Evolutionary conservation across 352 stramenopile species (phyloP).

Genomic region (Pythium utonaiense): DNA sequence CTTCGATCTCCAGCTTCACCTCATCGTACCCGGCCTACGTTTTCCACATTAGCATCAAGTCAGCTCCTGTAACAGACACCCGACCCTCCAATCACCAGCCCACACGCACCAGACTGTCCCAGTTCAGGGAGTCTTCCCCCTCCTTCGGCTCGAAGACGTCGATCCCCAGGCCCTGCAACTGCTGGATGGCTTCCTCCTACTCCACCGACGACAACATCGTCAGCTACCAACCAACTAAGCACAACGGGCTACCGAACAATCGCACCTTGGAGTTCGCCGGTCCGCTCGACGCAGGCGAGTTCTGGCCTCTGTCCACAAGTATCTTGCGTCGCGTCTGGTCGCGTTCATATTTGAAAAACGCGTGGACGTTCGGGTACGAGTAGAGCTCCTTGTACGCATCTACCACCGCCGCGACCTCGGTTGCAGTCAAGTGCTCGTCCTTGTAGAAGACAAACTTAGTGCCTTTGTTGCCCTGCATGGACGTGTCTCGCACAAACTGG

Average conservation of each 20-base stretch:
- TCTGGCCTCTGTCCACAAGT: slow-evolving; percentile 25
- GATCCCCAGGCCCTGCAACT: slow-evolving; percentile 75
- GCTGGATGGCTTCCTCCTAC: slow-evolving; percentile 76
- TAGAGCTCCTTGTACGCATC: slow-evolving; percentile 84
- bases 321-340: slow-evolving; percentile 61
- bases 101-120: slow-evolving; percentile 71
- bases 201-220: background rate
- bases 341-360: slow-evolving; percentile 66
- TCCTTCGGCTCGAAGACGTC: slow-evolving; percentile 72
- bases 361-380: slow-evolving; percentile 71
- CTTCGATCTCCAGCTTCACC: slow-evolving; percentile 90
- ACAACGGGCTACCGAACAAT: no score
- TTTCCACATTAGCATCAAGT: background rate
- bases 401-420: slow-evolving; percentile 75
- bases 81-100: background rate
- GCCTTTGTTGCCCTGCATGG: slow-evolving; percentile 32
- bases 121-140: slow-evolving; percentile 61
- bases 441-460: slow-evolving; percentile 85
- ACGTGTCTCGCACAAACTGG: slow-evolving; percentile 66
- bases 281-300: slow-evolving; percentile 8
- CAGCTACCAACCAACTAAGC: background rate
- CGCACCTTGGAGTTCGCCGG: slow-evolving; percentile 43
- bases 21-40: slow-evolving; percentile 84
- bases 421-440: slow-evolving; percentile 67
- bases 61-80: background rate